Evolutionary conservation across 148 eudicot species (phyloP), one percentile per base, ranked within the genome.

Genomic region (Hydrangea macrophylla): DNA sequence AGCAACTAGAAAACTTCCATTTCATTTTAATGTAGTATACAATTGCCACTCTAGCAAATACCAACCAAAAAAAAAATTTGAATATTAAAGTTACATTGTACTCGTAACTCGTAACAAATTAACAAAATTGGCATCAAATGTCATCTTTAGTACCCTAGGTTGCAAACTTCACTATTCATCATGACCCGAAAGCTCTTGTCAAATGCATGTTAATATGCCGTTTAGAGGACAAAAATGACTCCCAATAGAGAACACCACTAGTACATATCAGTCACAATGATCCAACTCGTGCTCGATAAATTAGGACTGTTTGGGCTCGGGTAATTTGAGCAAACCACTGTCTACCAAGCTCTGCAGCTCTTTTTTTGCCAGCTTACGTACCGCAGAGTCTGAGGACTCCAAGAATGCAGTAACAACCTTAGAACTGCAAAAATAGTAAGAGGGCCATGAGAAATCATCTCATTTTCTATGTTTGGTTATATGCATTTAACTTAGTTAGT

Each of bases 271-370:
- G 53, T 22, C 22, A n/a, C n/a, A n/a, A n/a, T 48, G 53, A 48
- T 17, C 53, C 2, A 48, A 48, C 53, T 20, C 17, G n/a, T 1
- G 18, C 53, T 2, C n/a, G 53, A 1, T 3, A 48, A 48, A 0
- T 48, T 48, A 13, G 48, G 35, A 22, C 26, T 68, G 70, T 72
- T 73, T 84, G 24, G 71, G 48, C 54, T 67, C 82, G 0, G 92
- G 81, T 50, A 94, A 55, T 65, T 75, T 81, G 33, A 94, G 86
- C 35, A 72, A 25, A 28, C 96, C 97, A 20, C 70, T 62, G 27
- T 86, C 81, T 30, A 90, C 20, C 59, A 94, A 67, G 62, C 92
- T 97, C 80, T 90, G 86, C 78, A 94, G 62, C 74, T 88, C 96
- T 40, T 84, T 56, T 58, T 75, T 82, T 17, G 89, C 83, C 73